Base-by-base conservation (phyloP, 768 basidiomycete genomes). In the Russula emetica region DNA sequence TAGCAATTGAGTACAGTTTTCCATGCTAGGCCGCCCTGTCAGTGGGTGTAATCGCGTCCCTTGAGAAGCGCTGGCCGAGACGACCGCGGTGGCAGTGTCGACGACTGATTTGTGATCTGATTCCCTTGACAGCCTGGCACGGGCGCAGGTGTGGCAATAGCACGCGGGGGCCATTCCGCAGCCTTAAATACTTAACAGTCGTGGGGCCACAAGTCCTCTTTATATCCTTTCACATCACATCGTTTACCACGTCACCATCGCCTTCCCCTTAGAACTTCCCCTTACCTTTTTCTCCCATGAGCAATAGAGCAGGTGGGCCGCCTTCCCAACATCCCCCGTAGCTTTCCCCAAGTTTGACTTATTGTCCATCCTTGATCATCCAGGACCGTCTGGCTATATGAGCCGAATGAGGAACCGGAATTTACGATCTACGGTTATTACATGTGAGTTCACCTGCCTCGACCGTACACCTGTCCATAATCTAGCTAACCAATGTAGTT, bases 351-450 rank as follows among this genome's bases (percentile, higher is more conserved):
- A 26, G 45, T 13, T 47, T 40, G 38, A 40, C 38, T 40, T 40
- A 2, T 24, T n/a, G 6, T 26, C 45, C 34, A 9, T 26, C 45
- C 34, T 58, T 62, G 74, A 64, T 54, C 56, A 53, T 22, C 78
- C 83, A 24, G 84, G 85, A 4, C 76, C 82, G 2, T 88, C 85
- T 75, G 78, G 80, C n/a, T 83, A 83, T 71, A 80, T 83, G 20
- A 78, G 78, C 44, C 79, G 82, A 66, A 71, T 84, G 30, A 88
- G 86, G 67, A 75, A 73, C 63, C 75, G 78, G 58, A 88, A 78
- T 70, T 70, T 90, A 63, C 78, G 90, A 28, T 86, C 89, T 13
- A 70, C 85, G n/a, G 80, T 91, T 22, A 63, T 78, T 24, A 67
- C 71, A 60, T 80, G 70, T 76, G 65, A 44, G 70, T 68, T 42